Base-by-base conservation (phyloP, 1,284 basidiomycete genomes). In the Peniophora sp. region DNA sequence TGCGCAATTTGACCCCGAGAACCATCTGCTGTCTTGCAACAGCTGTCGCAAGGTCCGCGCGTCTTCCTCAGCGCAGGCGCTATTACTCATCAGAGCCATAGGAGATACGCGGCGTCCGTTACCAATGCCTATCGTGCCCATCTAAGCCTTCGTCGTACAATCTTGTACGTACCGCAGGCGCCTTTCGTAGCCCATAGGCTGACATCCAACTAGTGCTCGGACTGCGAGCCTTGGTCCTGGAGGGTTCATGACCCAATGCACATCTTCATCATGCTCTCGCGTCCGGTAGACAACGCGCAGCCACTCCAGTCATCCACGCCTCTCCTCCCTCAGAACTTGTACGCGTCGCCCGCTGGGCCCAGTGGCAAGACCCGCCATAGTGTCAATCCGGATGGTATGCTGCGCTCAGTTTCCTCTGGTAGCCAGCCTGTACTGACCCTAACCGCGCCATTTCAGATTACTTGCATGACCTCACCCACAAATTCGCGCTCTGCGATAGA, bases 261-360 rank as follows among this genome's bases (percentile, higher is more conserved):
- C 58, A 72, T 89, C 25, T 96, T 95, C 70, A 82, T 94, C 74
- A 92, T 90, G 62, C 72, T 95, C 35, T 82, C 83, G 43, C 77
- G 89, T 9, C 89, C 85, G 1, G 82, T 93, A 14, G 76, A 89
- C 49, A 72, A 52, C 16, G 45, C 48, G 1, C 44, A 75, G 19
- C 75, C 79, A 1, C 71, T 95, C n/a, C 75, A 83, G 56, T 82
- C 79, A 0, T 60, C 70, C 0, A 67, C 63, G 23, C 75, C 83
- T 1, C 69, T 92, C 54, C 63, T 94, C 3, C 90, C 91, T 27
- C 34, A 51, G 52, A 39, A 50, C 56, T 83, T 84, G 55, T 88
- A 93, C 64, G 80, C 75, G 57, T 61, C 69, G 2, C 83, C 82
- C n/a, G 85, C 78, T 9, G 89, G 89, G 1, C 80, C 75, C 24